phyloP scores from a whole-genome alignment of 2,329 filamentous ascomycete species.

The Sporothrix humicola region DNA sequence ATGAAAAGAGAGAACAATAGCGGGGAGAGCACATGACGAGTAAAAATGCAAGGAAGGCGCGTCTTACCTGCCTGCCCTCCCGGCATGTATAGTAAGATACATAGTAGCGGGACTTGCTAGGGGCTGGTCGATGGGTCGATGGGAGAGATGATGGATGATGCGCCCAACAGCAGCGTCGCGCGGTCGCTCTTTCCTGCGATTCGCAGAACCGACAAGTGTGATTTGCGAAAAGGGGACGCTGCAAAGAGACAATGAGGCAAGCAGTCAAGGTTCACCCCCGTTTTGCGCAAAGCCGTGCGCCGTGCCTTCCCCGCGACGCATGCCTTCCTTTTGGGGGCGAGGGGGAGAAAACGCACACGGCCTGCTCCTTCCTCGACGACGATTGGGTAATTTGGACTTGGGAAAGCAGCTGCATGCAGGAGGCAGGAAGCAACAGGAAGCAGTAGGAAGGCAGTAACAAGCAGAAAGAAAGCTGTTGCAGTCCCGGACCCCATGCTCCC shows the following conservation, averaged over 20 bases:
- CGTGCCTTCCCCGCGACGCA: slow-evolving; percentile 31
- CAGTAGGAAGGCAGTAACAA: slow-evolving; percentile 22
- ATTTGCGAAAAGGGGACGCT: slow-evolving; percentile 1
- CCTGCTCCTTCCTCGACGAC: slow-evolving; percentile 23
- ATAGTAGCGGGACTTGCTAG: background rate
- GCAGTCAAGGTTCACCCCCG: background rate
- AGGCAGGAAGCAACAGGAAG: slow-evolving; percentile 26
- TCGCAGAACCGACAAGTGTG: slow-evolving; percentile 27
- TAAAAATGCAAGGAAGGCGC: background rate
- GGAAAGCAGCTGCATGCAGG: slow-evolving; percentile 26
- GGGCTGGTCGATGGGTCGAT: no score
- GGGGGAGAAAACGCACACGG: slow-evolving; percentile 9
- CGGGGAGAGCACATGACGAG: slow-evolving; percentile 5
- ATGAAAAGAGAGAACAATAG: background rate
- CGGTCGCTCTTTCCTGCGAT: slow-evolving; percentile 18
- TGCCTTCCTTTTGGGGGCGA: background rate
- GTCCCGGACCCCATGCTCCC: slow-evolving; percentile 1
- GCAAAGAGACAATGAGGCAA: background rate
- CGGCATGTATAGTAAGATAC: background rate
- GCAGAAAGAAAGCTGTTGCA: slow-evolving; percentile 3
- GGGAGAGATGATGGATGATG: background rate
- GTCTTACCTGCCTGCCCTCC: background rate
- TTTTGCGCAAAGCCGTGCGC: slow-evolving; percentile 23
- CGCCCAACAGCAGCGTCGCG: background rate
- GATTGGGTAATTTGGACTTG: slow-evolving; percentile 10